phyloP scores from a whole-genome alignment of 2,329 filamentous ascomycete genomes.

The Lizonia empirigonia region DNA sequence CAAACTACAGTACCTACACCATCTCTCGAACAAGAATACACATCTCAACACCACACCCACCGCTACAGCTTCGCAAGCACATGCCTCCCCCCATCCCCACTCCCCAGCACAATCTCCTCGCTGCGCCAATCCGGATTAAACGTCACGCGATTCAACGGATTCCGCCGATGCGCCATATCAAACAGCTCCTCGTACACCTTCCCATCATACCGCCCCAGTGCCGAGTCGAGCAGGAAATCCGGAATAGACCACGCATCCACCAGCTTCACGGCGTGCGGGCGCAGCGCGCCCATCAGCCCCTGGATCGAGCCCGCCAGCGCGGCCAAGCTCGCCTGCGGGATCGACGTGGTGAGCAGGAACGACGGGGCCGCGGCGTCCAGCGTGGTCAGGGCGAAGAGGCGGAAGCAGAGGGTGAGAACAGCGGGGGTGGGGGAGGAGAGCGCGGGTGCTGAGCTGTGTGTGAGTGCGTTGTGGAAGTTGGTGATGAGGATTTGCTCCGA shows the following conservation, averaged over 20 bases:
- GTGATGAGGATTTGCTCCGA: slow-evolving; percentile 57
- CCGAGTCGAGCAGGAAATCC: slow-evolving; percentile 59
- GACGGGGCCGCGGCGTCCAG: slow-evolving; percentile 53
- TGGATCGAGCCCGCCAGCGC: slow-evolving; percentile 50
- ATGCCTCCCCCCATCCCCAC: slow-evolving; percentile 46
- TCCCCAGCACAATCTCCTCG: slow-evolving; percentile 57
- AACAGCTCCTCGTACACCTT: slow-evolving; percentile 61
- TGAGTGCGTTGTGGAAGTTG: slow-evolving; percentile 53
- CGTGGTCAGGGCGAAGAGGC: slow-evolving; percentile 56
- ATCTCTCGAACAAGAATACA: no score
- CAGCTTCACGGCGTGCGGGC: slow-evolving; percentile 58
- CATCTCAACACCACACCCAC: no score
- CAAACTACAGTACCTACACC: no score
- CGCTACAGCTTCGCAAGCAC: slow-evolving; percentile 35
- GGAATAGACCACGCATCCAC: slow-evolving; percentile 61
- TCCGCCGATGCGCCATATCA: slow-evolving; percentile 57
- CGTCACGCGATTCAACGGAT: slow-evolving; percentile 57
- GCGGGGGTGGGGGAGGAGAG: slow-evolving; percentile 37
- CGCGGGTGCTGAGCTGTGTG: slow-evolving; percentile 14
- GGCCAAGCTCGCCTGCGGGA: slow-evolving; percentile 51
- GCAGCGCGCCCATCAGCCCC: slow-evolving; percentile 54
- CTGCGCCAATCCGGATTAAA: slow-evolving; percentile 58
- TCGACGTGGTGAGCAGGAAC: slow-evolving; percentile 53
- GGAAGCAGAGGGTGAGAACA: slow-evolving; percentile 53
- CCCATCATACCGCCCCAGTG: slow-evolving; percentile 58